phyloP scores from a whole-genome alignment of 139 green algal genomes.

The Desmodesmus armatus region DNA sequence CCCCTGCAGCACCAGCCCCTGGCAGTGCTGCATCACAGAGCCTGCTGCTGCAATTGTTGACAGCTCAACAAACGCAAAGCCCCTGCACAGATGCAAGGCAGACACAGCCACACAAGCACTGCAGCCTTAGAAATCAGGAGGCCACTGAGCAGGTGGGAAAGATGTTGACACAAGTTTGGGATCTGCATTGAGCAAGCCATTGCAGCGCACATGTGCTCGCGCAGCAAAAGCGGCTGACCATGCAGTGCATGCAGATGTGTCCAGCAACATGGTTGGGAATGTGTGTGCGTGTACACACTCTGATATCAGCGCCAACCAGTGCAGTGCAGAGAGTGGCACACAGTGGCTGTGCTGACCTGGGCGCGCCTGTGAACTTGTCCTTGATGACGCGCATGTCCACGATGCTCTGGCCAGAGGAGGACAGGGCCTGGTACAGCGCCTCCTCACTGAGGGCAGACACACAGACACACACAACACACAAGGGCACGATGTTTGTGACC shows the following conservation, averaged over 20 bases:
- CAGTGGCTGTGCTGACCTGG: too few species aligned
- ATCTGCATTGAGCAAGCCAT: too few species aligned
- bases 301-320: neutral
- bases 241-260: too few species aligned
- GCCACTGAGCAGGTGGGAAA: too few species aligned
- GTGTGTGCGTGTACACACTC: neutral
- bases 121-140: too few species aligned
- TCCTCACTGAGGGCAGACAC: conserved; percentile 63
- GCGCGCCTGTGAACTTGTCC: conserved; percentile 74
- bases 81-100: too few species aligned
- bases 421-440: conserved; percentile 63
- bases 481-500: too few species aligned
- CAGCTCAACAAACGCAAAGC: conserved; percentile 75
- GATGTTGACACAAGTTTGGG: too few species aligned
- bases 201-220: conserved; percentile 1
- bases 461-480: neutral
- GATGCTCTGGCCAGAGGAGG: conserved; percentile 55
- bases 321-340: neutral
- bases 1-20: conserved; percentile 57
- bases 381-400: conserved; percentile 75
- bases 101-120: too few species aligned
- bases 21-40: conserved; percentile 10
- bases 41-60: conserved; percentile 55
- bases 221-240: neutral
- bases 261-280: neutral